phyloP scores from a whole-genome alignment of 345 rosid genomes.

The Mallotus nudiflorus region DNA sequence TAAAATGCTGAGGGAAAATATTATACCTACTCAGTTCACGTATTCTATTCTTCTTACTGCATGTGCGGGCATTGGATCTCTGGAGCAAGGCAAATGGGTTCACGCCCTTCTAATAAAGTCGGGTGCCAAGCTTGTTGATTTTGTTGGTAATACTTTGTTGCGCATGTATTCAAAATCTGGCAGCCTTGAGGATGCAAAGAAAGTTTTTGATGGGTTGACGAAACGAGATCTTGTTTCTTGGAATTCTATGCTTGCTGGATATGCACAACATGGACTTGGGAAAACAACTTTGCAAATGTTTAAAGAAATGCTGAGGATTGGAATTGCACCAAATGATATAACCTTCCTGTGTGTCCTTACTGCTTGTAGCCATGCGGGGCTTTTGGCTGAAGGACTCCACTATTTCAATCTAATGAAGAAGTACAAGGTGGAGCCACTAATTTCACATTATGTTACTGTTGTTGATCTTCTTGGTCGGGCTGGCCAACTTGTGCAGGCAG shows the following conservation, averaged over 20 bases:
- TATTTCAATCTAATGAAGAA: constrained; percentile 53
- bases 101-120: constrained; percentile 59
- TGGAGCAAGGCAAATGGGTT: constrained; percentile 77
- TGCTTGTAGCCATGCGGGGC: constrained; percentile 73
- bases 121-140: constrained; percentile 50
- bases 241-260: constrained; percentile 58
- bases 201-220: constrained; percentile 47
- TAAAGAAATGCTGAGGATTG: constrained; percentile 44
- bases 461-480: constrained; percentile 77
- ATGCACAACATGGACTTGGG: constrained; percentile 56
- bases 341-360: constrained; percentile 60
- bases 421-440: constrained; percentile 40
- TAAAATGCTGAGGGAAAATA: constrained; percentile 50
- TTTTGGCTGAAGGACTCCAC: constrained; percentile 48
- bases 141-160: constrained; percentile 60
- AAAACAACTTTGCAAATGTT: constrained; percentile 43
- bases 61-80: constrained; percentile 52
- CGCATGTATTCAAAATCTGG: constrained; percentile 73
- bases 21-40: constrained; percentile 51
- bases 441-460: constrained; percentile 49
- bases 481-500: constrained; percentile 49
- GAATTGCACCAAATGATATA: constrained; percentile 49
- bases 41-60: constrained; percentile 52
- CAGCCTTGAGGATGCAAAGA: constrained; percentile 53
- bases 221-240: constrained; percentile 56